phyloP scores from a whole-genome alignment of 2,329 filamentous ascomycete species.

The Scedosporium minutisporum region DNA sequence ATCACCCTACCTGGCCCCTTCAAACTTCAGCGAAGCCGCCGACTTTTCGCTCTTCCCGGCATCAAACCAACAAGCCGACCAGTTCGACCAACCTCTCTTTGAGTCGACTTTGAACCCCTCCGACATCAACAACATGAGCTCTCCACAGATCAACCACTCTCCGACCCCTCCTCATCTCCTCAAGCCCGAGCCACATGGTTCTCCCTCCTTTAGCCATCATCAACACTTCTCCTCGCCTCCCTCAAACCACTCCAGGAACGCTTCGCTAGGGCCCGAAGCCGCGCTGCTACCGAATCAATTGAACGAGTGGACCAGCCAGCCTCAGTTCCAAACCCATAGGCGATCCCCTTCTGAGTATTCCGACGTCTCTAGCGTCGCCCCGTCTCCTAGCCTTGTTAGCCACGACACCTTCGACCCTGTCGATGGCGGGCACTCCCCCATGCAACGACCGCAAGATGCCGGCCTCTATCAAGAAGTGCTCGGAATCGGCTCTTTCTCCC shows the following conservation, averaged over 20 bases:
- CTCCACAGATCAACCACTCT: slow-evolving; percentile 45
- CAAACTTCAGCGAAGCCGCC: slow-evolving; percentile 10
- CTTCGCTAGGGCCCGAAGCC: slow-evolving; percentile 47
- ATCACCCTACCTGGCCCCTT: slow-evolving; percentile 37
- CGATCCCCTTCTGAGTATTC: slow-evolving; percentile 85
- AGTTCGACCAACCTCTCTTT: slow-evolving; percentile 55
- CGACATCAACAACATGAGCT: slow-evolving; percentile 43
- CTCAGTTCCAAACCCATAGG: slow-evolving; percentile 70
- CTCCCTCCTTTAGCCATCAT: slow-evolving; percentile 48
- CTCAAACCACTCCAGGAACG: slow-evolving; percentile 42
- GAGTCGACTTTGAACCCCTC: slow-evolving; percentile 31
- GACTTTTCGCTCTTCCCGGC: slow-evolving; percentile 59
- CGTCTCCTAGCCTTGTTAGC: slow-evolving; percentile 71
- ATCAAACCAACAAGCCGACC: slow-evolving; percentile 40
- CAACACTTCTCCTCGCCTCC: slow-evolving; percentile 44
- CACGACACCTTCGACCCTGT: slow-evolving; percentile 71
- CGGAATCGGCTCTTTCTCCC: slow-evolving; percentile 68
- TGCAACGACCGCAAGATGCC: slow-evolving; percentile 68
- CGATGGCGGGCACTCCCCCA: slow-evolving; percentile 65
- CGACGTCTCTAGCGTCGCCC: slow-evolving; percentile 77
- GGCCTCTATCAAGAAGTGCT: slow-evolving; percentile 11
- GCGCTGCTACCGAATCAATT: slow-evolving; percentile 44
- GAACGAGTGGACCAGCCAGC: slow-evolving; percentile 38
- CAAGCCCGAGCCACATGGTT: slow-evolving; percentile 35
- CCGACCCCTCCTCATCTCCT: slow-evolving; percentile 47